Conservation (phyloP, 208 protist species). For the Naegleria fowleri region DNA sequence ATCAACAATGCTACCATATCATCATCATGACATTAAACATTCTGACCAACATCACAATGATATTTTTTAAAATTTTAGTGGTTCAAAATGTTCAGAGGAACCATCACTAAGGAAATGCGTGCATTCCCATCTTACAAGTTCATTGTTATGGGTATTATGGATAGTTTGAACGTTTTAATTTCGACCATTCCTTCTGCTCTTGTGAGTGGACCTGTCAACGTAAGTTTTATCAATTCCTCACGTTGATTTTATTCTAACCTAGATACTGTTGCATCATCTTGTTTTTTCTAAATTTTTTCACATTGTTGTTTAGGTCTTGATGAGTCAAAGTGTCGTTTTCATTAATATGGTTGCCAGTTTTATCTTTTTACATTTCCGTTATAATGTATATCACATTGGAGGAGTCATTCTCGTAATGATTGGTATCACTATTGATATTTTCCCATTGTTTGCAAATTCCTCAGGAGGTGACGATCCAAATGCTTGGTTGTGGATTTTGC, state of each 20-base stretch:
- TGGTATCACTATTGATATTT: constrained; percentile 28
- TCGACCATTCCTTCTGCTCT: neutral
- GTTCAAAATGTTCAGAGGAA: neutral
- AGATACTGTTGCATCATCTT: too few species aligned
- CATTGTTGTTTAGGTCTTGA: neutral
- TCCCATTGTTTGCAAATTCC: neutral
- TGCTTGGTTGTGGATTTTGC: constrained; percentile 14
- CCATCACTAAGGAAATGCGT: neutral
- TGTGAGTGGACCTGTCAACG: neutral
- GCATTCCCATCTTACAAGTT: constrained; percentile 12
- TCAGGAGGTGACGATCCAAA: neutral
- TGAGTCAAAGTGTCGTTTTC: constrained; percentile 15
- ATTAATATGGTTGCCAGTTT: constrained; percentile 19
- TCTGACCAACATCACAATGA: too few species aligned
- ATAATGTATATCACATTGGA: neutral
- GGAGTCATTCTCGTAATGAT: neutral
- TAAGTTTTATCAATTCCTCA: neutral
- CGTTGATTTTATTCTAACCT: too few species aligned
- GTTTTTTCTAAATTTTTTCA: too few species aligned
- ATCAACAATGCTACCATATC: too few species aligned
- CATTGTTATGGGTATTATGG: constrained; percentile 24
- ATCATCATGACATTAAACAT: too few species aligned
- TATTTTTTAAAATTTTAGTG: too few species aligned
- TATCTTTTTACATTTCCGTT: constrained; percentile 10
- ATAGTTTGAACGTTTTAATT: neutral